Base-by-base conservation (phyloP, 169 alveolate genomes). In the Cryptosporidium andersoni region DNA sequence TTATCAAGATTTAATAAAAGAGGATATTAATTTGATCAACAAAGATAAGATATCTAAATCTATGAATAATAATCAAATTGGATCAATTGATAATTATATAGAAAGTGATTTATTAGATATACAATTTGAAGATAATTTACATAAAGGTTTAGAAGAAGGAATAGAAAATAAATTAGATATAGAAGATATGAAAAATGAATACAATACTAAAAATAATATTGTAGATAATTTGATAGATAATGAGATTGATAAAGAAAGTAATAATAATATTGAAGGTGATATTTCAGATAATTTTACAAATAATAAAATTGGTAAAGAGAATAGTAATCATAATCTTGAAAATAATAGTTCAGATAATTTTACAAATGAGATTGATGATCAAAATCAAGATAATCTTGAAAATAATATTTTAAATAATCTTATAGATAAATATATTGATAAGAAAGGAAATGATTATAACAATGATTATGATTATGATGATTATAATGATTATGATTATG, bases 401-500 rank as follows among this genome's bases (percentile, higher is more conserved):
- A 60, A 5, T 60, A 12, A 39, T 5, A 60, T 16, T 25, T 4
- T 16, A 9, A 60, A 1, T 16, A 2, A 36, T 9, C 8, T 9
- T 49, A 51, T 37, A 36, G 25, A 16, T 12, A 51, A 51, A 6
- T 48, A 66, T 36, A 25, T 4, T 25, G 58, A 55, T 14, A 14
- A 42, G 8, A 63, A 43, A 2, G 64, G 51, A 58, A 58, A 9
- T 53, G 67, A 36, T 1, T 34, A 2, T 14, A 36, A 60, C 1
- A 60, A 60, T 25, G 65, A 68, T 4, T 51, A 68, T 4, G 85
- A 74, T 2, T 42, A 47, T 0, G 85, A 74, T 1, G 62, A 74
- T 37, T 66, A 74, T n/a, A 52, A 60, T 60, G 65, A 56, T 55
- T 6, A 74, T 36, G 85, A 74, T n/a, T n/a, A n/a, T 12, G 85